These are phyloP conservation scores for Lichtheimia corymbifera DNA, from an alignment of 371 early-diverging fungal genomes.

Conservation along the genomic window DNA sequence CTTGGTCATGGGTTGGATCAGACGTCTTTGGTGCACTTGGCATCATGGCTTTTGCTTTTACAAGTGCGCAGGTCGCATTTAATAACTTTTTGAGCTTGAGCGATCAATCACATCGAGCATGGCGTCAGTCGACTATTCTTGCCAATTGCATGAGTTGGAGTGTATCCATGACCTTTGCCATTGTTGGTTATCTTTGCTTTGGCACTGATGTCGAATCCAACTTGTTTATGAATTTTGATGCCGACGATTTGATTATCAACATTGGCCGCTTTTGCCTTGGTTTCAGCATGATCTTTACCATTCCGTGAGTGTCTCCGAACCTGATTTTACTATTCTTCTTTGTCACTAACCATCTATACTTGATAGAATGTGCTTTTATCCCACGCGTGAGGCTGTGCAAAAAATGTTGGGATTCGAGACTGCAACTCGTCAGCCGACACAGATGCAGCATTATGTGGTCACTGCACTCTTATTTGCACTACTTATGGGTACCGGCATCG, in stretches of 20 bases:
- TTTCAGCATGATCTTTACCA: slow-evolving; percentile 57
- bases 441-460: slow-evolving; percentile 43
- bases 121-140: slow-evolving; percentile 46
- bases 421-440: slow-evolving; percentile 42
- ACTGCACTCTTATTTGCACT: slow-evolving; percentile 44
- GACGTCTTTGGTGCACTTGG: slow-evolving; percentile 59
- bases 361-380: slow-evolving; percentile 49
- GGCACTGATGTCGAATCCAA: slow-evolving; percentile 56
- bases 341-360: not conserved
- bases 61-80: slow-evolving; percentile 61
- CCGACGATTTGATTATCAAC: slow-evolving; percentile 53
- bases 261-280: slow-evolving; percentile 55
- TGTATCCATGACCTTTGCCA: slow-evolving; percentile 57
- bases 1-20: slow-evolving; percentile 39
- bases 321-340: not conserved
- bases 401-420: slow-evolving; percentile 45
- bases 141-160: slow-evolving; percentile 51
- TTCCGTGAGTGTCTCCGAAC: slow-evolving; percentile 36
- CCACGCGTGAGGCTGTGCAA: slow-evolving; percentile 56
- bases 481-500: slow-evolving; percentile 35
- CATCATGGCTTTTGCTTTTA: slow-evolving; percentile 67
- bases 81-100: slow-evolving; percentile 51
- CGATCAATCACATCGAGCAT: slow-evolving; percentile 43
- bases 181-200: slow-evolving; percentile 59
- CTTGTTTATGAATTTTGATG: slow-evolving; percentile 58